These are phyloP conservation scores for Setomelanomma holmii DNA, from an alignment of 2,329 filamentous ascomycete genomes.

Conservation along the genomic window DNA sequence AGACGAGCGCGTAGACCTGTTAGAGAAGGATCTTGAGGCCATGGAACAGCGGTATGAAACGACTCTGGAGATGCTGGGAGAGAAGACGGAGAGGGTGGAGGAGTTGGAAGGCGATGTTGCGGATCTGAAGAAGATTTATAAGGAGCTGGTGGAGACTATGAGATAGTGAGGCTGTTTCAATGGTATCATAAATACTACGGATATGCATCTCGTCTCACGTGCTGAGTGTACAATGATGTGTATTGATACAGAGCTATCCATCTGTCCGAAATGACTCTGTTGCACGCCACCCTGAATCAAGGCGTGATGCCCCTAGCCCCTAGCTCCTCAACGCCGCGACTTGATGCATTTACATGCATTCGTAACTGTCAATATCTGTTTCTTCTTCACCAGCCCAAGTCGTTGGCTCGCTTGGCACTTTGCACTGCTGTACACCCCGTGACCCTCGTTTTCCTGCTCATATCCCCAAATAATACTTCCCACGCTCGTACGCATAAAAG, in stretches of 20 bases:
- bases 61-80: conserved; percentile 90
- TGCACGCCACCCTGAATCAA: neutral
- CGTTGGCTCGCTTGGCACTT: too few species aligned
- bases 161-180: too few species aligned
- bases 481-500: conserved; percentile 72
- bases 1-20: conserved; percentile 64
- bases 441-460: conserved; percentile 21
- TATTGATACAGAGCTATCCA: neutral
- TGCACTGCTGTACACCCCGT: too few species aligned
- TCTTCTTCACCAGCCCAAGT: too few species aligned
- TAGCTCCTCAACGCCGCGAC: neutral
- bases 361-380: too few species aligned
- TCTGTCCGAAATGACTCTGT: neutral
- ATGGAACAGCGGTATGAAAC: conserved; percentile 85
- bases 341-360: neutral
- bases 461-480: conserved; percentile 64
- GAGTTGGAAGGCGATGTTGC: conserved; percentile 87
- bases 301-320: neutral
- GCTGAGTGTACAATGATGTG: too few species aligned
- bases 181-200: too few species aligned
- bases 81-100: conserved; percentile 95
- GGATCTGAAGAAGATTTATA: conserved; percentile 96
- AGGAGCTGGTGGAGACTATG: conserved; percentile 86
- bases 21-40: conserved; percentile 72
- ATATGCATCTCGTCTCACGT: too few species aligned